A percentile compares a stretch with the other conserved stretches of the same genome.
These are phyloP conservation scores for Metschnikowia lochheadii DNA, from an alignment of 805 yeast genomes.

Conservation along the genomic window DNA sequence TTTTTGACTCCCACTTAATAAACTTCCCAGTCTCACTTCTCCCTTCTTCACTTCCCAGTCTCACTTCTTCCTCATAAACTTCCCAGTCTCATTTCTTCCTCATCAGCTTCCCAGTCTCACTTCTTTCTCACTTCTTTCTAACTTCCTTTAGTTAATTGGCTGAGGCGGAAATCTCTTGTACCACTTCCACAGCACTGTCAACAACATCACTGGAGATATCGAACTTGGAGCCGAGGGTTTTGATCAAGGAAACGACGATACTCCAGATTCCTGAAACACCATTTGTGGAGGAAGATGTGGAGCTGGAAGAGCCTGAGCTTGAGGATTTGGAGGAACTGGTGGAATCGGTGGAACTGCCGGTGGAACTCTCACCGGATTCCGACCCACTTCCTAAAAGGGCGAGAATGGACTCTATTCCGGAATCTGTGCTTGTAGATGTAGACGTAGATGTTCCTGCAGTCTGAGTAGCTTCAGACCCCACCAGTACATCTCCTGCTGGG, in stretches of 20 bases:
- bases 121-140: too few species aligned
- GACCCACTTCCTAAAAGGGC: background rate
- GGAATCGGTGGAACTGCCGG: too few species aligned
- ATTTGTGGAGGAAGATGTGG: background rate
- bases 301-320: background rate
- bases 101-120: too few species aligned
- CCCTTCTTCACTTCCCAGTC: too few species aligned
- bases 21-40: too few species aligned
- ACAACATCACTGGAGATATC: background rate
- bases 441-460: background rate
- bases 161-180: background rate
- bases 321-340: background rate
- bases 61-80: too few species aligned
- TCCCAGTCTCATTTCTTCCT: too few species aligned
- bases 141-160: too few species aligned
- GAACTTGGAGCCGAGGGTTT: background rate
- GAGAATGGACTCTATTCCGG: background rate
- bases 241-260: background rate
- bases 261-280: background rate
- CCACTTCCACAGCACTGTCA: slow-evolving; percentile 1
- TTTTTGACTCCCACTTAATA: too few species aligned
- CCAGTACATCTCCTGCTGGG: background rate
- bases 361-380: background rate
- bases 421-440: background rate
- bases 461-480: too few species aligned